These are phyloP conservation scores for Candolleomyces efflorescens DNA, from an alignment of 768 basidiomycete species.

Conservation along the genomic window DNA sequence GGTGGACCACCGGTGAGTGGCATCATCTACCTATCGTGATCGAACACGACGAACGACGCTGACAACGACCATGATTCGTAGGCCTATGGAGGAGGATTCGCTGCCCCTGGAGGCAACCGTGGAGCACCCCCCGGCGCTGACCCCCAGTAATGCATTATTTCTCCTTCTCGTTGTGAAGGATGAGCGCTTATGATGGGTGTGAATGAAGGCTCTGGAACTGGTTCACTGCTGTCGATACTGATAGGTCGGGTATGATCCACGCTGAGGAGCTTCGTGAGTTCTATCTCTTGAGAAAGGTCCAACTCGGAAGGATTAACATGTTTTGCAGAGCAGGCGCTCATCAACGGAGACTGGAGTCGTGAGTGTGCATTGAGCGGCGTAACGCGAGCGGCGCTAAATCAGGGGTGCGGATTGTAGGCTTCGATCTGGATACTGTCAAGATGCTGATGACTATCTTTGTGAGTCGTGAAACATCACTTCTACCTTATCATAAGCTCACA, in stretches of 20 bases:
- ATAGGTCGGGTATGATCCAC: conserved; percentile 65
- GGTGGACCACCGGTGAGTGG: background rate
- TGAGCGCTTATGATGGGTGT: background rate
- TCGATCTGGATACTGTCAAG: conserved; percentile 85
- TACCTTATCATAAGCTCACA: background rate
- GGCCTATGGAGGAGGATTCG: conserved; percentile 38
- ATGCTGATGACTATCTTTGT: conserved; percentile 82
- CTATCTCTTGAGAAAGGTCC: background rate
- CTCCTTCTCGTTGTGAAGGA: background rate
- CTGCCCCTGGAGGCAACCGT: conserved; percentile 26
- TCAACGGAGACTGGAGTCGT: conserved; percentile 76
- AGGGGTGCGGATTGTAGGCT: conserved; percentile 39
- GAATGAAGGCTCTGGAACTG: conserved; percentile 60
- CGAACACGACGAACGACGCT: background rate
- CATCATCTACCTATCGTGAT: background rate
- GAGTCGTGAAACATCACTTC: conserved; percentile 17
- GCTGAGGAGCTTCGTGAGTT: conserved; percentile 64
- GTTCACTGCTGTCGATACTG: conserved; percentile 66
- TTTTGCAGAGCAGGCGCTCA: conserved; percentile 38
- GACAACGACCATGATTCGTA: conserved; percentile 5
- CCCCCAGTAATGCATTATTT: conserved; percentile 55
- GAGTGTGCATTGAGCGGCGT: conserved; percentile 23
- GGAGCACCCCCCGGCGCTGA: conserved; percentile 66
- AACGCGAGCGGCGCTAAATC: background rate
- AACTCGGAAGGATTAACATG: background rate